Percentiles rank a stretch among this genome's conserved stretches.
phyloP scores from a whole-genome alignment of 2,329 filamentous ascomycete species.

The Epichloe scottii region DNA sequence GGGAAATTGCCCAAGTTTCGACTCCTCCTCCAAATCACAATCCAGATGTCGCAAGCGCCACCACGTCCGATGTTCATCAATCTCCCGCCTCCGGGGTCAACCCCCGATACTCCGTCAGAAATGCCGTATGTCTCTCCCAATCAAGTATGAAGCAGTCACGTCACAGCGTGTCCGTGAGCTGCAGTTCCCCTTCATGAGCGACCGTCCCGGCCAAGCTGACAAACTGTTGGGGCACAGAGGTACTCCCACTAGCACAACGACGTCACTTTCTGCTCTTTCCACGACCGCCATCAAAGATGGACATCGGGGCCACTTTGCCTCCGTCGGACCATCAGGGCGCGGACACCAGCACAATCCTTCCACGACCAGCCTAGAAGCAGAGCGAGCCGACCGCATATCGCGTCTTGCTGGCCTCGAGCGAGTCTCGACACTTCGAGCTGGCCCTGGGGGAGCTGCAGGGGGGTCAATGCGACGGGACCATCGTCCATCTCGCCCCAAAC shows the following conservation, averaged over 20 bases:
- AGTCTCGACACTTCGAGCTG: constrained; percentile 61
- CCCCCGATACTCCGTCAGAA: constrained; percentile 77
- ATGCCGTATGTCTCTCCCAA: constrained; percentile 54
- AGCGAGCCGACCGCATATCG: constrained; percentile 89
- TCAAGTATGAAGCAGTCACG: neutral
- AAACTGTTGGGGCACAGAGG: constrained; percentile 28
- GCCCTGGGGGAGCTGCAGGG: constrained; percentile 22
- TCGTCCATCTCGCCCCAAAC: constrained; percentile 36
- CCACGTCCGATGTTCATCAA: constrained; percentile 62
- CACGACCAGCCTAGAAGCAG: constrained; percentile 70
- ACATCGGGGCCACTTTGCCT: constrained; percentile 67
- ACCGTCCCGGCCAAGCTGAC: neutral
- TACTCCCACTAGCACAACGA: constrained; percentile 85
- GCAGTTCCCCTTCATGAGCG: neutral
- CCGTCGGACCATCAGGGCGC: constrained; percentile 32
- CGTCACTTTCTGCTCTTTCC: constrained; percentile 80
- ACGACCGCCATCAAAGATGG: constrained; percentile 96
- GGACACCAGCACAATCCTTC: constrained; percentile 46
- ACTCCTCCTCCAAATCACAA: neutral
- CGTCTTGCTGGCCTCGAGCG: constrained; percentile 85
- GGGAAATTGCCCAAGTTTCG: neutral
- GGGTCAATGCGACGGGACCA: constrained; percentile 9
- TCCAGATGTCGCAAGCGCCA: constrained; percentile 26
- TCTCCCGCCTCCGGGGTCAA: constrained; percentile 68
- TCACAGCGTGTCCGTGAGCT: neutral